Conservation (phyloP, 768 basidiomycete genomes). For the Crassisporium funariophilum region DNA sequence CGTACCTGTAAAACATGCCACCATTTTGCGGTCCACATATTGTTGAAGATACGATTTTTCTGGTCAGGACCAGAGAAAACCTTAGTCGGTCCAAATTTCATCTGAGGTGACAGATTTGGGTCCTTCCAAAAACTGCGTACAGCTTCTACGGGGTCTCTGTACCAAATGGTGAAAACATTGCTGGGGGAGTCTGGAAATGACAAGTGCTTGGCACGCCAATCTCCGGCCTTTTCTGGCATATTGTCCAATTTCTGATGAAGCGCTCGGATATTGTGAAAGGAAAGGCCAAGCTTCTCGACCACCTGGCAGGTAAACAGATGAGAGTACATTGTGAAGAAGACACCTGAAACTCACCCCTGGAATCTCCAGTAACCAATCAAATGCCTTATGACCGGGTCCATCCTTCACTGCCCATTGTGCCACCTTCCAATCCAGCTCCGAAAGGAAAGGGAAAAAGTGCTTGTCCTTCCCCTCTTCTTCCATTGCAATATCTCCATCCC, state of each 20-base stretch:
- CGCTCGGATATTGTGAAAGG: constrained; percentile 19
- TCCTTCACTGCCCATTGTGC: constrained; percentile 31
- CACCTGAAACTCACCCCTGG: constrained; percentile 29
- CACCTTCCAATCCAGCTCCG: constrained; percentile 28
- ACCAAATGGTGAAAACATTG: constrained; percentile 13
- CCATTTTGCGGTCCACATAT: too few relatives aligned
- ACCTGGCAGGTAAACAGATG: too few relatives aligned
- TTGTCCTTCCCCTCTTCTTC: constrained; percentile 7
- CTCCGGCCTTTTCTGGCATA: constrained; percentile 21
- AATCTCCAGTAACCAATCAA: constrained; percentile 25
- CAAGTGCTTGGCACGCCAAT: constrained; percentile 20
- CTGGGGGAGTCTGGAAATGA: constrained; percentile 20
- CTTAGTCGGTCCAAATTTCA: constrained; percentile 25
- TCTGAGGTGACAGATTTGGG: constrained; percentile 22
- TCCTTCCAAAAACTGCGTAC: constrained; percentile 30
- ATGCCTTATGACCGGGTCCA: too few relatives aligned
- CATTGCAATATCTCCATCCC: not conserved
- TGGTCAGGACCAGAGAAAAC: constrained; percentile 26
- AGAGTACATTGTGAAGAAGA: too few relatives aligned
- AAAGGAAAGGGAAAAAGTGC: constrained; percentile 23
- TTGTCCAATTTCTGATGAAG: constrained; percentile 24
- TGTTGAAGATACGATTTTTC: too few relatives aligned
- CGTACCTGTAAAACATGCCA: too few relatives aligned
- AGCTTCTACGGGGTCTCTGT: constrained; percentile 28
- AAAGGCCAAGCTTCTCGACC: constrained; percentile 27